phyloP scores from a whole-genome alignment of 108 stramenopile species.

The Skeletonema potamos region DNA sequence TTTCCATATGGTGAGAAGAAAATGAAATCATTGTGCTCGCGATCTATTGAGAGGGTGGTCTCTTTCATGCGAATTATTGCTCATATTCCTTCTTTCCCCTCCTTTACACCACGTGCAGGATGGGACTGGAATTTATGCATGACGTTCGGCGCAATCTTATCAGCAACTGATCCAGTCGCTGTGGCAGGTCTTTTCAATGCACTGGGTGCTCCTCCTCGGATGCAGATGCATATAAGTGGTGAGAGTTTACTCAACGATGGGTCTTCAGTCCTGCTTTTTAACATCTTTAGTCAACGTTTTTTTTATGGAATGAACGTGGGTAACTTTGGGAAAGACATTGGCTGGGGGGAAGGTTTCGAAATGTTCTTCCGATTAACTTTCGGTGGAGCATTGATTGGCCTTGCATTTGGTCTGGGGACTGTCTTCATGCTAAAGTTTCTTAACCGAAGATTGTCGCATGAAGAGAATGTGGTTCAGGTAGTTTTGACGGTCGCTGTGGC shows the following conservation, averaged over 20 bases:
- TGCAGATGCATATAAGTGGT: slow-evolving; percentile 74
- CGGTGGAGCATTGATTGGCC: slow-evolving; percentile 73
- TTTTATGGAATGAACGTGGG: slow-evolving; percentile 46
- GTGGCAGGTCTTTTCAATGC: slow-evolving; percentile 80
- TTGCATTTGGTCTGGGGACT: slow-evolving; percentile 53
- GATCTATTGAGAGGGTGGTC: no score
- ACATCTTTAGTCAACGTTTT: slow-evolving; percentile 65
- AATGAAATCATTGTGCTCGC: no score
- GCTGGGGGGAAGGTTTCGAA: slow-evolving; percentile 19
- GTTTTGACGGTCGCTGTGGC: slow-evolving; percentile 65
- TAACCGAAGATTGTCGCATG: slow-evolving; percentile 51
- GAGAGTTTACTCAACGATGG: slow-evolving; percentile 91
- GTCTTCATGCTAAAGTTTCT: slow-evolving; percentile 39
- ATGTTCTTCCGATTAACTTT: slow-evolving; percentile 68
- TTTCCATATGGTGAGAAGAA: slow-evolving; percentile 68
- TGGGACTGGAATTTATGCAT: slow-evolving; percentile 69
- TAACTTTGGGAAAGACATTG: slow-evolving; percentile 49
- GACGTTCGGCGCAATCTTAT: slow-evolving; percentile 86
- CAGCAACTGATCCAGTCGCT: slow-evolving; percentile 94
- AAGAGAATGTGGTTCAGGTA: slow-evolving; percentile 77
- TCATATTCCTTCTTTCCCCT: no score
- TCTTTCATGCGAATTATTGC: no score
- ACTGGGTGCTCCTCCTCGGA: slow-evolving; percentile 70
- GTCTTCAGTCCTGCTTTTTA: slow-evolving; percentile 88
- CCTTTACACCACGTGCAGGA: no score